These are phyloP conservation scores for Chenopodium album DNA, from an alignment of 148 eudicot species.

Conservation along the genomic window DNA sequence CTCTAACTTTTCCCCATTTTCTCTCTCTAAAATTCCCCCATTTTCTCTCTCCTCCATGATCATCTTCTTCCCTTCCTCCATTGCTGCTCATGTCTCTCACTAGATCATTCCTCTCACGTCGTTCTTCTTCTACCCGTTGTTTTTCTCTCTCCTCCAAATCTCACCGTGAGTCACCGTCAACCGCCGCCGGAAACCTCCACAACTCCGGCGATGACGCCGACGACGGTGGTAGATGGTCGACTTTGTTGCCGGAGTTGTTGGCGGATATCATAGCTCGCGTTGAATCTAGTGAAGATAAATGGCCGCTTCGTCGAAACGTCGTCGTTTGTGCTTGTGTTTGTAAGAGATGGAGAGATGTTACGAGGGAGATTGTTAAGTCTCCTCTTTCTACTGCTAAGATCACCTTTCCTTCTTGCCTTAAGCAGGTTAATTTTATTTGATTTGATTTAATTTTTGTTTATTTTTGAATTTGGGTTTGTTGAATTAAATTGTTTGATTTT, in stretches of 20 bases:
- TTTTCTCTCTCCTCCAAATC: conserved; percentile 59
- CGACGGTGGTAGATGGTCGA: conserved; percentile 45
- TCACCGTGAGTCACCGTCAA: conserved; percentile 25
- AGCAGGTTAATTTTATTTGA: conserved; percentile 39
- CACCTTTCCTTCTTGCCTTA: conserved; percentile 85
- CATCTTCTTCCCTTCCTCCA: not conserved
- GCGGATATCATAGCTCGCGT: conserved; percentile 70
- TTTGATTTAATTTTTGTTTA: not conserved
- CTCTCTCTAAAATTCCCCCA: conserved; percentile 9
- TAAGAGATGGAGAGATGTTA: conserved; percentile 70
- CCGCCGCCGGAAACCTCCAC: not conserved
- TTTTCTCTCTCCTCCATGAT: conserved; percentile 34
- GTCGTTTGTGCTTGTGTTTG: conserved; percentile 82
- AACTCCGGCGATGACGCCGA: conserved; percentile 5
- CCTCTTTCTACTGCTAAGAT: conserved; percentile 48
- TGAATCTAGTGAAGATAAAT: conserved; percentile 66
- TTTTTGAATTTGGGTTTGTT: not conserved
- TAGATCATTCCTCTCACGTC: conserved; percentile 56
- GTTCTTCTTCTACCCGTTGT: conserved; percentile 46
- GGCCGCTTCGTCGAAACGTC: conserved; percentile 74
- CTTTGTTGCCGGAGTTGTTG: conserved; percentile 72
- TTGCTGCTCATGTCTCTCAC: conserved; percentile 46
- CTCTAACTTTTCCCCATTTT: conserved; percentile 10
- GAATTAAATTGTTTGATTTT: not conserved
- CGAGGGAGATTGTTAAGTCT: conserved; percentile 47